Evolutionary conservation across 768 basidiomycete genomes (phyloP), one percentile per base, ranked within the genome.

Genomic region (Tylopilus subfusipes): DNA sequence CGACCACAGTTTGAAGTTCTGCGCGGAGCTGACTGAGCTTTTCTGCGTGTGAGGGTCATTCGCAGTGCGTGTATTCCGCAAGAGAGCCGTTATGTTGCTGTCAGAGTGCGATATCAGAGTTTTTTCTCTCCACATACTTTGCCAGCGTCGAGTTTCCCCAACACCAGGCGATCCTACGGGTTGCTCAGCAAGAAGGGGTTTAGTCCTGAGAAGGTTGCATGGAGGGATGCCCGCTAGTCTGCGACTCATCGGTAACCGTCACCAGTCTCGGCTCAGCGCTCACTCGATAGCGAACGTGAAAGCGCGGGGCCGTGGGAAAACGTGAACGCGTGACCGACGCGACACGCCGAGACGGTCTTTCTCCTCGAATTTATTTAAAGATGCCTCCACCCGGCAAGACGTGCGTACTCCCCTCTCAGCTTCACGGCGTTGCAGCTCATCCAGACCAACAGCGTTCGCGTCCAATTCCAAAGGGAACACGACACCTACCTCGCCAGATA

Each of bases 401-500:
- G 42, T 59, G 38, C 40, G 58, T 49, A 30, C 21, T 8, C n/a
- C 27, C 16, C 27, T 24, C 18, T 36, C 16, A 7, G 3, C 19
- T 9, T 10, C 29, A 22, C 16, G 4, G 4, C 31, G 8, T 19
- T 19, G 1, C 42, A 46, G 25, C 57, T 59, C 49, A 57, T 16
- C 11, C 25, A 33, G 40, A 31, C 13, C n/a, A 5, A 16, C 52
- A 68, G 66, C 30, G 0, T 39, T 29, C 71, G 73, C 13, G 54
- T 48, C 19, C 33, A 65, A 4, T 82, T 69, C 56, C 68, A 75
- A 0, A 12, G 31, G 0, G 66, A 75, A 4, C 80, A 83, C 22
- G 79, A 82, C 53, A n/a, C 0, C 0, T 64, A 71, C 5, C 73
- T 83, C 5, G 48, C 70, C 18, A 73, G 76, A 61, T 83, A 76